A percentile compares a stretch with the other conserved stretches of the same genome.
Evolutionary conservation across 805 yeast genomes (phyloP).

Genomic region (Wickerhamiella sergipiensis): DNA sequence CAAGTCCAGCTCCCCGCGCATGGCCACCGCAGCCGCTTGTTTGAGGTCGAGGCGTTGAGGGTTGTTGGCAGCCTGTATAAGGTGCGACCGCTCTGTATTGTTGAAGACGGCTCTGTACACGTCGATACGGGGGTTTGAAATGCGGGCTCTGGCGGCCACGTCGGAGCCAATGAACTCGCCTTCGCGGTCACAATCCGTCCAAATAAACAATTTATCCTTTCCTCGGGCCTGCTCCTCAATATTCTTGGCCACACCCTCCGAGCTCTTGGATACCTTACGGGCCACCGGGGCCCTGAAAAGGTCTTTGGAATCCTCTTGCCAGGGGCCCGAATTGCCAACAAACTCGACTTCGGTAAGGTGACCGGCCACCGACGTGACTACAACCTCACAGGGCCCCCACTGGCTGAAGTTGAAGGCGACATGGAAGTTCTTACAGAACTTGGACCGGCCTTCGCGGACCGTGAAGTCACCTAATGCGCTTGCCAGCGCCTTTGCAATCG

Average conservation of each 20-base stretch:
- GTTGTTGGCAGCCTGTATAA: constrained; percentile 56
- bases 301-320: constrained; percentile 45
- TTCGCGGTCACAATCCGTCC: constrained; percentile 98
- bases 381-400: constrained; percentile 57
- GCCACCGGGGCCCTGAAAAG: constrained; percentile 61
- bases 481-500: constrained; percentile 80
- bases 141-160: constrained; percentile 53
- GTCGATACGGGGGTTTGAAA: constrained; percentile 35
- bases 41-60: constrained; percentile 52
- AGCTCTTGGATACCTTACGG: constrained; percentile 28
- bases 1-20: constrained; percentile 76
- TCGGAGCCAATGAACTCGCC: constrained; percentile 91
- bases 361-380: constrained; percentile 89
- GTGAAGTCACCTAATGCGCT: constrained; percentile 63
- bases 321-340: constrained; percentile 53
- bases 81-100: constrained; percentile 65
- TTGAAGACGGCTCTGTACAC: constrained; percentile 74
- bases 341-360: constrained; percentile 62
- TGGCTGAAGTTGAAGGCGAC: constrained; percentile 52
- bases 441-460: constrained; percentile 27
- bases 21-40: constrained; percentile 71
- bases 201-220: constrained; percentile 62
- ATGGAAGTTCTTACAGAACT: constrained; percentile 68
- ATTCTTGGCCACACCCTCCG: constrained; percentile 43
- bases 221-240: constrained; percentile 49